A percentile compares a stretch with the other conserved stretches of the same genome.
Evolutionary conservation across 2,329 filamentous ascomycete species (phyloP).

Genomic region (Colletotrichum shisoi): DNA sequence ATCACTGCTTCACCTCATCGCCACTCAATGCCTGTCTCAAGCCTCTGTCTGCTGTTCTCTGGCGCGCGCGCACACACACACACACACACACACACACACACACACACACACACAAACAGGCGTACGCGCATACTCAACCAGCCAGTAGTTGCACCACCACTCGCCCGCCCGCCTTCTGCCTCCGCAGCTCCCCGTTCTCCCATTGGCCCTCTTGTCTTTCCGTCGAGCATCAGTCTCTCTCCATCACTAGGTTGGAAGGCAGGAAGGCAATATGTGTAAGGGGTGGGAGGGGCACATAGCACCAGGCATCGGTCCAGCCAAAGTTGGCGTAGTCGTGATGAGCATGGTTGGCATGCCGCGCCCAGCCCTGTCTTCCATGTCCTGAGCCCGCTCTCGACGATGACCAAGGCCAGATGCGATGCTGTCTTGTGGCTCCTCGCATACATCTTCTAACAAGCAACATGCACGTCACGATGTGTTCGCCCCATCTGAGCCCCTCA

Average conservation of each 20-base stretch:
- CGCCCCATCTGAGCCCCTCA: slow-evolving; percentile 33
- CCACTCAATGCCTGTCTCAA: slow-evolving; percentile 43
- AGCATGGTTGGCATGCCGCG: slow-evolving; percentile 28
- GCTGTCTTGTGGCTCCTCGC: slow-evolving; percentile 13
- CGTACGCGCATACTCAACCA: not conserved
- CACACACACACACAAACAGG: slow-evolving; percentile 3
- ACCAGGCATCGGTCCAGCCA: slow-evolving; percentile 9
- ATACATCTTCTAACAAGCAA: slow-evolving; percentile 30
- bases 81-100: slow-evolving; percentile 6
- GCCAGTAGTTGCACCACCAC: not conserved
- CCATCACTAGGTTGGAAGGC: slow-evolving; percentile 3
- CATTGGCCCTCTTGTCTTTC: not conserved
- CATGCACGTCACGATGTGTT: slow-evolving; percentile 36
- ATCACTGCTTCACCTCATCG: slow-evolving; percentile 56
- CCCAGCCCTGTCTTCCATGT: slow-evolving; percentile 20
- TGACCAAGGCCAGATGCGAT: slow-evolving; percentile 26
- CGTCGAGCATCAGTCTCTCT: slow-evolving; percentile 1
- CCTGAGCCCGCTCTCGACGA: slow-evolving; percentile 18
- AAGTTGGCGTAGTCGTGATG: slow-evolving; percentile 22
- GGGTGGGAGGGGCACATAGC: slow-evolving; percentile 1
- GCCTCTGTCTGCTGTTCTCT: not conserved
- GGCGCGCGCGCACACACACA: not conserved
- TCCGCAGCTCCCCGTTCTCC: slow-evolving; percentile 6
- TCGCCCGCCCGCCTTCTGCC: not conserved
- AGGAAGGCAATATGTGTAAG: not conserved